Conservation (phyloP, 2,329 filamentous ascomycete species). For the Mollisia scopiformis region DNA sequence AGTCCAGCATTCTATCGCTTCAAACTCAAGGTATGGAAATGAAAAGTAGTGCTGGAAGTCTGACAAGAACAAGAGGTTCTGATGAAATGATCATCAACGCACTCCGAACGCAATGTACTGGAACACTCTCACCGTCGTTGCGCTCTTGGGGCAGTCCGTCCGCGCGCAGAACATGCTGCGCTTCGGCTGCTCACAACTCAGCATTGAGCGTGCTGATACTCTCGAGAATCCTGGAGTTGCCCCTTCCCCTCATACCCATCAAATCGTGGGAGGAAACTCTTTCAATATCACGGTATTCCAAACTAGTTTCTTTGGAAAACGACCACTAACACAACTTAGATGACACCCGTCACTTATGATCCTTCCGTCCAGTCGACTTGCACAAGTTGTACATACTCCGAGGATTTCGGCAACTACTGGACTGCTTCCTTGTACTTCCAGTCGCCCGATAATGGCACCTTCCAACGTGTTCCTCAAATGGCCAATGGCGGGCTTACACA, state of each 20-base stretch:
- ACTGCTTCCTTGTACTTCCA: constrained; percentile 30
- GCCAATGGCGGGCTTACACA: constrained; percentile 11
- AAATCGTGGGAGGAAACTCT: constrained; percentile 23
- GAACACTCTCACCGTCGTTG: no score
- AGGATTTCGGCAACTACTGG: constrained; percentile 33
- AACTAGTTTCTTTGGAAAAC: no score
- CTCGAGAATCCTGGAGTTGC: constrained; percentile 19
- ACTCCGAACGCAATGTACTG: no score
- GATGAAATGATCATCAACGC: no score
- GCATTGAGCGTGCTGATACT: constrained; percentile 21
- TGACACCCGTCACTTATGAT: constrained; percentile 16
- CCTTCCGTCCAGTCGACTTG: constrained; percentile 14
- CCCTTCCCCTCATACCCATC: constrained; percentile 20
- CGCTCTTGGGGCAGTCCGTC: no score
- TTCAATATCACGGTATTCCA: no score
- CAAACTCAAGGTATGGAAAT: no score
- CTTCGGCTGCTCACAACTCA: constrained; percentile 22
- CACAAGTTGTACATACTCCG: constrained; percentile 24
- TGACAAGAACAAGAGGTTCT: no score
- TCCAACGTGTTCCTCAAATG: constrained; percentile 20
- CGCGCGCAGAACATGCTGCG: no score
- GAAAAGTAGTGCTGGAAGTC: no score
- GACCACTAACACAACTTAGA: no score
- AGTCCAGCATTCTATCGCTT: no score
- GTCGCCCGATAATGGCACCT: constrained; percentile 23